Conservation (phyloP, 73 alveolate species). For the Stentor coeruleus region DNA sequence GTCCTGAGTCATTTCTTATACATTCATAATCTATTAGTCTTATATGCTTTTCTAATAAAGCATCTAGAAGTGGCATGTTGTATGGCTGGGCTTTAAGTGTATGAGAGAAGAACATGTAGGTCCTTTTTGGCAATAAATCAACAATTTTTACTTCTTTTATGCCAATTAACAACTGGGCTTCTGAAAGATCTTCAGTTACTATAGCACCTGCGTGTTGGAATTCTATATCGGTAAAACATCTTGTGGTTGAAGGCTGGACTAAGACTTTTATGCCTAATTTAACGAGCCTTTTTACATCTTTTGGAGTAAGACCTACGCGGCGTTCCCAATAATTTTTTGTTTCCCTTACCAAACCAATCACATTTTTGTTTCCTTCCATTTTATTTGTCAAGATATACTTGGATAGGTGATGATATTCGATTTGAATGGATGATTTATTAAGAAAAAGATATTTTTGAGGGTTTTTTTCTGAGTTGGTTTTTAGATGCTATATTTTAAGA, state of each 20-base stretch:
- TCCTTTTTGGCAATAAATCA: conserved; percentile 48
- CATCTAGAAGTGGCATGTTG: conserved; percentile 74
- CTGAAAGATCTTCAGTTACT: conserved; percentile 57
- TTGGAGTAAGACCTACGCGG: conserved; percentile 74
- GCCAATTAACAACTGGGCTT: conserved; percentile 68
- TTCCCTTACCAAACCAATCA: conserved; percentile 69
- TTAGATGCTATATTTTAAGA: no score
- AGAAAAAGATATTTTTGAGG: no score
- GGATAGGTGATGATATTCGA: background rate
- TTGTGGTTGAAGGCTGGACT: conserved; percentile 68
- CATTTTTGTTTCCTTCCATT: conserved; percentile 36
- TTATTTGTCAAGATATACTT: no score
- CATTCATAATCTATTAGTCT: conserved; percentile 78
- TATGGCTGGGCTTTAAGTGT: conserved; percentile 71
- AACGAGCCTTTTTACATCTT: conserved; percentile 49
- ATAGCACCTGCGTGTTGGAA: conserved; percentile 70
- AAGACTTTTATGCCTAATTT: conserved; percentile 54
- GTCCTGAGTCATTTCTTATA: conserved; percentile 51
- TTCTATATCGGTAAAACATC: conserved; percentile 72
- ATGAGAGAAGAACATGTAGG: conserved; percentile 78
- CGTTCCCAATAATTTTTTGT: conserved; percentile 80
- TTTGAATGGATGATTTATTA: no score
- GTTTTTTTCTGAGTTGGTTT: no score
- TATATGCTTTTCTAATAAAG: conserved; percentile 57
- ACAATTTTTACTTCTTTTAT: conserved; percentile 77